Evolutionary conservation across 345 rosid genomes (phyloP), one percentile per base, ranked within the genome.

Genomic region (Reutealis trisperma): DNA sequence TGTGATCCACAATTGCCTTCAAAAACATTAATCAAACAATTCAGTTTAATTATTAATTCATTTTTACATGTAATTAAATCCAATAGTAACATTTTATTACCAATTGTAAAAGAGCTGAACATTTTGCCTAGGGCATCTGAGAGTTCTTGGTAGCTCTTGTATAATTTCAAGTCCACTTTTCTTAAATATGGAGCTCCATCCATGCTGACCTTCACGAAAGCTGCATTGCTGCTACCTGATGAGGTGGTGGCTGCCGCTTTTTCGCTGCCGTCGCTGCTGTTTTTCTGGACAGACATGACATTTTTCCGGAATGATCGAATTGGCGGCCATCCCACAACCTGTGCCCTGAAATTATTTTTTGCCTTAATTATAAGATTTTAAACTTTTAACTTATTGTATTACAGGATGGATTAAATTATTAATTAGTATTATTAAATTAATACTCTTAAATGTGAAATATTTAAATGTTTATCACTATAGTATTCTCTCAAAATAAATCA

Each of bases 271-370:
- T 80, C 75, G 3, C 7, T 10, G 75, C 12, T 55, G 62, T 51
- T 80, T 63, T 80, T 80, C 72, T 75, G 79, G 1, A 75, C 79
- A 7, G 79, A 49, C 79, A 80, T 75, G 24, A 54, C 66, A 63
- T 80, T 80, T 42, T 80, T 80, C 18, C 79, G 34, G 76, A 70
- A 80, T 0, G 83, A 75, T 19, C 83, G 42, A 24, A 80, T 47
- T 58, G 83, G 83, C 52, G 83, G 83, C 83, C 83, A 80, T 15
- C 83, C 83, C 67, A 80, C 83, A 58, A 80, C 83, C 47, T 80
- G 83, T 80, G 83, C 79, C 76, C 83, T 80, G 67, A 70, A 70
- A 61, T 68, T 18, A 24, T 47, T 70, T 62, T 4, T 14, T 22
- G 19, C 2, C 27, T 6, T 2, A 5, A 15, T 49, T 69, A 47